Evolutionary conservation across 2,329 filamentous ascomycete species (phyloP), one percentile per base, ranked within the genome.

Genomic region (Leptographium galeiforme): DNA sequence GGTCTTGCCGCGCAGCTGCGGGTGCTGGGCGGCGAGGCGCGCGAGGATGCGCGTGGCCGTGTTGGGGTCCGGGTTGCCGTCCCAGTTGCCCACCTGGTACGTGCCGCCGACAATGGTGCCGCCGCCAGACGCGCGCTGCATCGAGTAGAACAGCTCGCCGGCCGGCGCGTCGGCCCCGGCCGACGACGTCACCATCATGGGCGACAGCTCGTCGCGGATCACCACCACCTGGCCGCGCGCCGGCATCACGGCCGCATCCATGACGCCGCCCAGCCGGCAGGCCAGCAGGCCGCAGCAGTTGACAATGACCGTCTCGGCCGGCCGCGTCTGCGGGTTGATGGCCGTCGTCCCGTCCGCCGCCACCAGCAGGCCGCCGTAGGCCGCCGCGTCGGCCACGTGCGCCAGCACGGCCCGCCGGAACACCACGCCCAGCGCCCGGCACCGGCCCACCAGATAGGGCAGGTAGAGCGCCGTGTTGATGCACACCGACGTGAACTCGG

Each of bases 381-480:
- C 77, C 1, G 77, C 72, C 0, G 89, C 89, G 44, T 95, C 85
- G 0, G 73, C 68, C 55, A 97, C 78, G 65, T 96, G 86, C n/a
- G 70, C 68, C 48, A 90, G 68, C 1, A 76, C 66, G 3, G 70
- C 79, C 19, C 87, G 78, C 61, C 79, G 77, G 62, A 91, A 71
- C 1, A 80, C 72, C 8, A 87, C 85, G 33, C 88, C 87, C 54
- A 81, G 79, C 60, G 80, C 81, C 33, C 86, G 74, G 65, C 88
- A 94, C 69, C 93, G 84, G 0, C 87, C 85, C 0, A 87, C 72
- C 0, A 97, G 81, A 81, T 87, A 96, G 5, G 87, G 81, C 2
- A 96, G 79, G 68, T 96, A 97, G 55, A 96, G 70, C 44, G 86
- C 81, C 0, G 87, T 87, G 70, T 97, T 96, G 66, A 96, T 91